Evolutionary conservation across 1,284 basidiomycete genomes (phyloP), one percentile per base, ranked within the genome.

Genomic region (Tetrapyrgos nigripes): DNA sequence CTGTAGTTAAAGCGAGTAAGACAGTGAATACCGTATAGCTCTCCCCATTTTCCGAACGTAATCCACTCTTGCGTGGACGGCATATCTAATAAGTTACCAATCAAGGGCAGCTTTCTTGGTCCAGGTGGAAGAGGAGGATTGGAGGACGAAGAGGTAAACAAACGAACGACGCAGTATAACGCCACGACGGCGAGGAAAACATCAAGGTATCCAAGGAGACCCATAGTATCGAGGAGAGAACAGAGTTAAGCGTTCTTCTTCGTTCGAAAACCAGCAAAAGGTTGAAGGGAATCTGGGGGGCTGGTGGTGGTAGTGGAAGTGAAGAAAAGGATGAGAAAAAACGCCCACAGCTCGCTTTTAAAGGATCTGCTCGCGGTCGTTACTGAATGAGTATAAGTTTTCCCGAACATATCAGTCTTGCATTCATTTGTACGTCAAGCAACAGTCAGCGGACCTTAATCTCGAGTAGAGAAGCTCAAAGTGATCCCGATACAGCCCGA

Each of bases 11-110:
- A 33, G 3, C 23, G 17, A 47, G 28, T 14, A 23, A 40, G 45
- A 11, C 11, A n/a, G 27, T 29, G 19, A 66, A 21, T 49, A 72
- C 71, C 72, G 50, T 67, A 72, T 58, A 59, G 58, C 43, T 70
- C 61, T 9, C 63, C 65, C 72, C 73, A 74, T 26, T 67, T 56
- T 4, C 55, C 50, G 37, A 66, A 72, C 6, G 66, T 64, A n/a
- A 66, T 49, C 71, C 71, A 74, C 29, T 61, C 56, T 11, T 64
- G 53, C 4, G 53, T 55, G 17, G 43, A 45, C 2, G 70, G 70
- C 59, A 73, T 67, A 44, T 73, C 67, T 6, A 70, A 58, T 6
- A 68, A 43, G 52, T 71, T 73, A 5, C 70, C 71, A 26, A 71
- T 65, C 29, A 73, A 43, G 5, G 70, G 70, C 26, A 58, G 57